Base-by-base conservation (phyloP, 257 asterid genomes). In the Knoxia roxburghii region DNA sequence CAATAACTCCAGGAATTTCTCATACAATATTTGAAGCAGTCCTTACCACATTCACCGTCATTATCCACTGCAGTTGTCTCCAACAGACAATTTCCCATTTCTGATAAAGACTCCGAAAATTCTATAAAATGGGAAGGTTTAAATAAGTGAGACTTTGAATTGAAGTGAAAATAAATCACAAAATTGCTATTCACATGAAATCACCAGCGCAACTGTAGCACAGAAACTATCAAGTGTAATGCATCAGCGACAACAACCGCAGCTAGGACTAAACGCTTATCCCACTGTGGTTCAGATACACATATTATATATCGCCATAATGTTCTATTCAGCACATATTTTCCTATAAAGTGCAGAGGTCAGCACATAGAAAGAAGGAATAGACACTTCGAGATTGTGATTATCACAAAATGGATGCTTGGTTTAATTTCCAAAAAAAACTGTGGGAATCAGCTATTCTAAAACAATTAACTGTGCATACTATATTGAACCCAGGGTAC, bases 21-120 rank as follows among this genome's bases (percentile, higher is more conserved):
- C 7, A 51, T 12, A 43, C 29, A 18, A 30, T 15, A 33, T 24
- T 32, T 27, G 60, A 52, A 50, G 35, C 2, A 54, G 65, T 50
- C 49, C 86, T 77, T 72, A 90, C 99, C 85, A 76, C 85, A 82
- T 78, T 90, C 92, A 77, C 89, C 92, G 61, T 79, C 84, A 54
- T 76, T 84, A 65, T 79, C 86, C 71, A 84, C 58, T 58, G 88
- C 77, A 74, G 91, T 90, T 79, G 88, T 88, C 85, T 90, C 97
- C 81, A 88, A 66, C 52, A 93, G 85, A 74, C 92, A 90, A 73
- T 78, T 85, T 55, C 97, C 99, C 97, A 93, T 90, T 82, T 93
- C 99, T 77, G 84, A 70, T 83, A 90, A 75, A 64, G 99, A 90
- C 86, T 90, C 99, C 0, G 97, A 90, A 76, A 90, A 90, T 86